Base-by-base conservation (phyloP, 1,284 basidiomycete genomes). In the Kalmanozyma brasiliensis region DNA sequence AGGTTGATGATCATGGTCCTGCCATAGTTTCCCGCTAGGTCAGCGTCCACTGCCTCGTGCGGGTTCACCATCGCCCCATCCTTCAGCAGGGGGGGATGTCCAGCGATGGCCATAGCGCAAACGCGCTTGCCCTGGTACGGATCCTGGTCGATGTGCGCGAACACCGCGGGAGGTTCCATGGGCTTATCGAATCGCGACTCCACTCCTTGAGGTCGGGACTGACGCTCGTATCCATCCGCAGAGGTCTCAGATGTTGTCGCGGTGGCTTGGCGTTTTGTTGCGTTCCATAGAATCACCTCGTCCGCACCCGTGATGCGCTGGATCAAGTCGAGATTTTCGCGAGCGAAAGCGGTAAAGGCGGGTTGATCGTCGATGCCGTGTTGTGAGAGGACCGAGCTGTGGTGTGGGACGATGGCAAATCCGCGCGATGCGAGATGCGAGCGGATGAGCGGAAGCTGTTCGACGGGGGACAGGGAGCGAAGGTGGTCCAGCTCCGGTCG, bases 1-100 rank as follows among this genome's bases (percentile, higher is more conserved):
- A 64, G 45, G 38, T 58, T 64, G 49, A 58, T 51, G 30, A 58
- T 64, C 55, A 64, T 64, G 13, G 61, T 58, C 22, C 61, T 49
- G 2, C 46, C 46, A 17, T 32, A 58, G 1, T 17, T 3, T 14
- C 34, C 41, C 8, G 46, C 45, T 2, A 64, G 26, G 16, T 58
- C 42, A 8, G 16, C 36, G 9, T 49, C 34, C 16, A 52, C 52
- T 16, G 61, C 49, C 9, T 42, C 36, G 41, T 35, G 34, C 8
- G 52, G 49, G 17, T 58, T 49, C 29, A 53, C 34, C 13, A 19
- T 4, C 4, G 30, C 13, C 10, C n/a, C 23, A 3, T 26, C 13
- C 0, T 26, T 11, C 5, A 53, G 49, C 2, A 58, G 46, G 2
- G 33, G 49, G 8, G 49, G 49, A 10, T 55, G 52, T 22, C 45